Evolutionary conservation across 2,329 filamentous ascomycete genomes (phyloP), one percentile per base, ranked within the genome.

Genomic region (Calonectria crousiana): DNA sequence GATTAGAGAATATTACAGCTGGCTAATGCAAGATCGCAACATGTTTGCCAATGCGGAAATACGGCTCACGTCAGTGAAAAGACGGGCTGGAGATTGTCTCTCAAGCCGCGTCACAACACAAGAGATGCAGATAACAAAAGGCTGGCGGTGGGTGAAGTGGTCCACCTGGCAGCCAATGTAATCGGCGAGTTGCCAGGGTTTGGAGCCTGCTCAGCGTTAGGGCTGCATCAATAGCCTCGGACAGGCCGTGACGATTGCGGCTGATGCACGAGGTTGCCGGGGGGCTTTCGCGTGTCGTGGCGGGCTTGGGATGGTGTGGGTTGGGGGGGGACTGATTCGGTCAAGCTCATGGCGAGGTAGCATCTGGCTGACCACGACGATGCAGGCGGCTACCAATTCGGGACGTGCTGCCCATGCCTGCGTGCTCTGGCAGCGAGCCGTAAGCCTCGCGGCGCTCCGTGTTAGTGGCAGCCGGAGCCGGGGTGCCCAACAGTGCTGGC

Each of bases 21-120:
- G 41, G 20, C 30, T 52, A 47, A n/a, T 53, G 18, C 8, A 30
- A 36, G 34, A 20, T 65, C 14, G 49, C 49, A 16, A 41, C 6
- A 56, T 32, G 36, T 44, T 49, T 14, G 36, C 49, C 16, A 8
- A 65, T 56, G 34, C 28, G 34, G 28, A 20, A 36, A n/a, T 26
- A 23, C n/a, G 32, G 32, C 70, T 72, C 52, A 71, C 60, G 53
- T 53, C 53, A 65, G 60, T 49, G 11, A 60, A 36, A 62, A 30
- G 10, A n/a, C 14, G 36, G 28, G 16, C 56, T 62, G 11, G 14
- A 16, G 23, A 18, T 9, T 28, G 23, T 3, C 13, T 20, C 9
- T 8, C n/a, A 20, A 28, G 56, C 36, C 56, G 56, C 56, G 56
- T 38, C 56, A 62, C 30, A 16, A 41, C 34, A 26, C 34, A 62